These are phyloP conservation scores for Fusarium sp. DNA, from an alignment of 2,329 filamentous ascomycete species.

Conservation along the genomic window DNA sequence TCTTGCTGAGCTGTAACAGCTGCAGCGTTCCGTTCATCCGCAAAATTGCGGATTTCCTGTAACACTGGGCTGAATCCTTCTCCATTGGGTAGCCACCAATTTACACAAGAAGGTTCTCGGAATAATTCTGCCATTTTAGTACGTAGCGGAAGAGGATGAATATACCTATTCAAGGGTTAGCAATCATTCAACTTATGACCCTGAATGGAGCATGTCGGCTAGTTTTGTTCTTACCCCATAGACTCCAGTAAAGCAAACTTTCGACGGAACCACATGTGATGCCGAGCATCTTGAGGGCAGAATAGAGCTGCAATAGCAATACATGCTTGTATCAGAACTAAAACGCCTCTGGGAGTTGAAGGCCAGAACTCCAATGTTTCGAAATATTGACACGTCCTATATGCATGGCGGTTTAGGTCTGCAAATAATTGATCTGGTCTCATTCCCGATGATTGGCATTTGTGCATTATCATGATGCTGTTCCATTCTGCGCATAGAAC, in stretches of 20 bases:
- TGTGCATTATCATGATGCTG: constrained; percentile 83
- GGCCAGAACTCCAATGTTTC: constrained; percentile 82
- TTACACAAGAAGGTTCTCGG: constrained; percentile 74
- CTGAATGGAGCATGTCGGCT: not conserved
- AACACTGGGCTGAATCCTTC: constrained; percentile 81
- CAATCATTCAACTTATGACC: not conserved
- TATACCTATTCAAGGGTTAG: constrained; percentile 70
- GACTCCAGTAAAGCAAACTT: constrained; percentile 84
- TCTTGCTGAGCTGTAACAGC: constrained; percentile 69
- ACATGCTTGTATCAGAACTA: constrained; percentile 79
- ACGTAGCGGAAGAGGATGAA: constrained; percentile 81
- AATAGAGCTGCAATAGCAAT: constrained; percentile 83
- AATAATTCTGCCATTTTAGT: constrained; percentile 81
- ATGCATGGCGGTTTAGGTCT: constrained; percentile 71
- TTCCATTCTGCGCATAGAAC: constrained; percentile 81
- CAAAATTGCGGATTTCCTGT: constrained; percentile 81
- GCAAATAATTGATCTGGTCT: constrained; percentile 61
- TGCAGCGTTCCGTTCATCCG: constrained; percentile 77
- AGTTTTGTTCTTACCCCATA: constrained; percentile 71
- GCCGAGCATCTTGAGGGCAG: constrained; percentile 77
- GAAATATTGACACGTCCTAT: constrained; percentile 80
- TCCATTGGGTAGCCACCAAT: constrained; percentile 92
- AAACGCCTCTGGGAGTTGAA: constrained; percentile 73
- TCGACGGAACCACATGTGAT: constrained; percentile 82
- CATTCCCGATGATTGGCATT: constrained; percentile 74